A percentile compares a stretch with the other conserved stretches of the same genome.
Evolutionary conservation across 2,329 filamentous ascomycete genomes (phyloP).

Genomic region (Pseudocercospora ulei): DNA sequence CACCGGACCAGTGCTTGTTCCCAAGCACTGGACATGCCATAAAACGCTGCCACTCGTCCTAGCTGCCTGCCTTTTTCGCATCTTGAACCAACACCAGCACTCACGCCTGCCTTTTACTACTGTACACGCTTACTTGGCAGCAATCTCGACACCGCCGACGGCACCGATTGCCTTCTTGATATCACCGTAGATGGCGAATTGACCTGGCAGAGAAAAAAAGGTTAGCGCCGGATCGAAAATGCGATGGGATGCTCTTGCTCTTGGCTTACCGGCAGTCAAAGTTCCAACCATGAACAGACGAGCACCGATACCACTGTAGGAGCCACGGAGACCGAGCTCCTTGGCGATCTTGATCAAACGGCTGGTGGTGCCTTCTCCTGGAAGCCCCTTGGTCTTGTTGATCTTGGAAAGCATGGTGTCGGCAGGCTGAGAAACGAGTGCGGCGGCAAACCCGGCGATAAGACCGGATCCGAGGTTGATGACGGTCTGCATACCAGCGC

Average conservation of each 20-base stretch:
- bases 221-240: not conserved
- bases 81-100: slow-evolving; percentile 7
- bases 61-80: slow-evolving; percentile 7
- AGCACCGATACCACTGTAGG: slow-evolving; percentile 71
- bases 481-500: slow-evolving; percentile 60
- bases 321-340: slow-evolving; percentile 68
- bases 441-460: slow-evolving; percentile 77
- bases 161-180: slow-evolving; percentile 48
- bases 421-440: slow-evolving; percentile 77
- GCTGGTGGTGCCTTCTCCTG: slow-evolving; percentile 71
- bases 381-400: slow-evolving; percentile 85
- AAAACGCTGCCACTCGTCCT: slow-evolving; percentile 2
- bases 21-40: slow-evolving; percentile 3
- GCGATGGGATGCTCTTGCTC: not conserved
- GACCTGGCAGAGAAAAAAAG: slow-evolving; percentile 36
- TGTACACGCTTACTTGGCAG: slow-evolving; percentile 21
- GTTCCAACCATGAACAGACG: slow-evolving; percentile 67
- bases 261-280: slow-evolving; percentile 49
- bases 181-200: slow-evolving; percentile 79
- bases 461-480: slow-evolving; percentile 80
- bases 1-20: slow-evolving; percentile 1
- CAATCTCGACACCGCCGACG: slow-evolving; percentile 65
- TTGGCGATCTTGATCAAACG: slow-evolving; percentile 80
- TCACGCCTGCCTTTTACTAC: not conserved
- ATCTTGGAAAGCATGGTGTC: slow-evolving; percentile 94